Evolutionary conservation across 495 filamentous ascomycete species (phyloP), one percentile per base, ranked within the genome.

Genomic region (Penicillium arizonense): DNA sequence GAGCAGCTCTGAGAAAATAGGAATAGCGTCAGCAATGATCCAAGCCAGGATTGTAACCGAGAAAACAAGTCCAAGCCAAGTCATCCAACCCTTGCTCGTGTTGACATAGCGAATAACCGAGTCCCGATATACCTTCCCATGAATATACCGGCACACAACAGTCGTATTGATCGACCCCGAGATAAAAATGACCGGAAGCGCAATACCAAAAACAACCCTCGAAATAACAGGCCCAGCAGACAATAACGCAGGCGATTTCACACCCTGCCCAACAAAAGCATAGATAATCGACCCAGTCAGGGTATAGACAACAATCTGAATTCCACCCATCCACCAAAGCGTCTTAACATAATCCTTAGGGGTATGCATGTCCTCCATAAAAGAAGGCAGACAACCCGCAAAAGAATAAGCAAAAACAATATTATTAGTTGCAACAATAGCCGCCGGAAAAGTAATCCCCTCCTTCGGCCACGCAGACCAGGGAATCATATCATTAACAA

Each of bases 321-420:
- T 77, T 40, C 76, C 47, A 21, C 83, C 82, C 6, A 86, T 77
- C 26, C 77, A 55, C 52, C 71, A 73, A 42, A 88, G 76, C 3
- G 85, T 77, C 68, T 86, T 86, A 44, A 69, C 63, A 52, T 75
- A 87, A 59, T 87, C 81, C 36, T 60, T 55, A 0, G 85, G 86
- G 0, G 82, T 81, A 61, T 84, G 81, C 79, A 89, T 85, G 65
- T 89, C 86, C 44, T 82, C 77, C 71, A 87, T 86, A 67, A 90
- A 86, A 36, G 73, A 78, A 65, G 88, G 86, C 75, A 73, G 82
- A 74, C 69, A 86, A 53, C 76, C 84, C 69, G 69, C 85, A 59
- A 81, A 87, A 8, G 65, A 63, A 77, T 67, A 71, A 30, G 87
- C 85, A 56, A 90, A 86, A 49, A 85, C 76, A 44, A 88, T 87